phyloP scores from a whole-genome alignment of 2,329 filamentous ascomycete species.

The Parafenestella ontariensis region DNA sequence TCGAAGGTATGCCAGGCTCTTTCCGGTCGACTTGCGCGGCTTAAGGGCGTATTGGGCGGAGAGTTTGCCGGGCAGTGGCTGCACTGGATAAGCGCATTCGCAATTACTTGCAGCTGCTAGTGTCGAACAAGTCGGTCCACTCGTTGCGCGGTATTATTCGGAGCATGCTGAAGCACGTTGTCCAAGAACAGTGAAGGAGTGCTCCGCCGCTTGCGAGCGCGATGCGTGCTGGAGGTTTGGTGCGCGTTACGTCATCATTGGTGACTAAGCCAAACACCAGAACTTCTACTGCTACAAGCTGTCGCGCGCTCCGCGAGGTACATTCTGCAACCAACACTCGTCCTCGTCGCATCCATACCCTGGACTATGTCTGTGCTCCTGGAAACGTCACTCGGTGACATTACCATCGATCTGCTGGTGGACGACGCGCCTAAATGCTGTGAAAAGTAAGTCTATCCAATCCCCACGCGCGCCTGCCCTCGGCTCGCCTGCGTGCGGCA shows the following conservation, averaged over 20 bases:
- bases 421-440: constrained; percentile 90
- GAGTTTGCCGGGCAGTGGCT: background rate
- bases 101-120: background rate
- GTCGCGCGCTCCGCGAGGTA: constrained; percentile 11
- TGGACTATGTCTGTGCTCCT: constrained; percentile 84
- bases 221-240: background rate
- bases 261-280: constrained; percentile 24
- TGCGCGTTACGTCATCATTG: constrained; percentile 12
- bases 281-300: constrained; percentile 2
- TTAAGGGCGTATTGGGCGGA: background rate
- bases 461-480: constrained; percentile 18
- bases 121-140: background rate
- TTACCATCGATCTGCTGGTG: constrained; percentile 90
- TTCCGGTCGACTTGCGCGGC: background rate
- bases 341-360: constrained; percentile 15
- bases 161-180: constrained; percentile 13
- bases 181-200: constrained; percentile 9
- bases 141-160: background rate
- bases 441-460: constrained; percentile 77
- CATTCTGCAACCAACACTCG: constrained; percentile 31
- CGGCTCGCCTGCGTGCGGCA: constrained; percentile 28
- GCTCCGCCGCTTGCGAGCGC: background rate
- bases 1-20: constrained; percentile 11
- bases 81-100: background rate
- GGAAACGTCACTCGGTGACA: constrained; percentile 90